Conservation (phyloP, 352 stramenopile species). For the Globisporangium splendens region DNA sequence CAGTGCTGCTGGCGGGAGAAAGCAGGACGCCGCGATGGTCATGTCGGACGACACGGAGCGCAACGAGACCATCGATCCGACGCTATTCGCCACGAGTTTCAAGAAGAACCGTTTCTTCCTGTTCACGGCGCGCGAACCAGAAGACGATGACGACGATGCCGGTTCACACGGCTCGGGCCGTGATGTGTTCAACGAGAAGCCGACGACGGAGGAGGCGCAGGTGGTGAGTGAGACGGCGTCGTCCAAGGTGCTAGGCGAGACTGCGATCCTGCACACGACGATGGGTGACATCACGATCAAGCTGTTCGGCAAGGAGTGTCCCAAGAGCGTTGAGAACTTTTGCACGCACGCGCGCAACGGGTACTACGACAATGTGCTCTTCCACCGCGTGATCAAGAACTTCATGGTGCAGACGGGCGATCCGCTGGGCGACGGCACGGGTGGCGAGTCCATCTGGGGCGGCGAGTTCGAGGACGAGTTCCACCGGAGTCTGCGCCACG, state of each 20-base stretch:
- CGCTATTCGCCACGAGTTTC: slow-evolving; percentile 86
- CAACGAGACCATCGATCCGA: slow-evolving; percentile 67
- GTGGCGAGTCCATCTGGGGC: slow-evolving; percentile 98
- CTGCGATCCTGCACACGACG: slow-evolving; percentile 95
- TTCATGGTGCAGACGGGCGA: slow-evolving; percentile 98
- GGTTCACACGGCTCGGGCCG: slow-evolving; percentile 39
- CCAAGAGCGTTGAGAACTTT: slow-evolving; percentile 98
- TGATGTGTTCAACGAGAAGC: slow-evolving; percentile 99
- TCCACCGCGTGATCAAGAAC: slow-evolving; percentile 99
- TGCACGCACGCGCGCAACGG: slow-evolving; percentile 93
- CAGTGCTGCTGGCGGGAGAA: slow-evolving; percentile 39
- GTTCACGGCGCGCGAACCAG: slow-evolving; percentile 94
- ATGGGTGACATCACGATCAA: slow-evolving; percentile 98
- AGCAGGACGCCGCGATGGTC: slow-evolving; percentile 38
- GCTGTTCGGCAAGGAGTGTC: slow-evolving; percentile 94
- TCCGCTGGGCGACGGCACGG: slow-evolving; percentile 95
- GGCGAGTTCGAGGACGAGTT: slow-evolving; percentile 99
- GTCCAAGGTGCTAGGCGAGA: slow-evolving; percentile 56
- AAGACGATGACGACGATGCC: slow-evolving; percentile 67
- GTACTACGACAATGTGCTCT: slow-evolving; percentile 99
- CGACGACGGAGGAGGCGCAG: slow-evolving; percentile 91
- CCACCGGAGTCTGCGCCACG: slow-evolving; percentile 91
- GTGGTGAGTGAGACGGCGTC: slow-evolving; percentile 76
- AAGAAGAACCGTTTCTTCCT: slow-evolving; percentile 95
- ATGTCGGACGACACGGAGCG: slow-evolving; percentile 62